Evolutionary conservation across 495 filamentous ascomycete genomes (phyloP), one percentile per base, ranked within the genome.

Genomic region (Durotheca rogersii): DNA sequence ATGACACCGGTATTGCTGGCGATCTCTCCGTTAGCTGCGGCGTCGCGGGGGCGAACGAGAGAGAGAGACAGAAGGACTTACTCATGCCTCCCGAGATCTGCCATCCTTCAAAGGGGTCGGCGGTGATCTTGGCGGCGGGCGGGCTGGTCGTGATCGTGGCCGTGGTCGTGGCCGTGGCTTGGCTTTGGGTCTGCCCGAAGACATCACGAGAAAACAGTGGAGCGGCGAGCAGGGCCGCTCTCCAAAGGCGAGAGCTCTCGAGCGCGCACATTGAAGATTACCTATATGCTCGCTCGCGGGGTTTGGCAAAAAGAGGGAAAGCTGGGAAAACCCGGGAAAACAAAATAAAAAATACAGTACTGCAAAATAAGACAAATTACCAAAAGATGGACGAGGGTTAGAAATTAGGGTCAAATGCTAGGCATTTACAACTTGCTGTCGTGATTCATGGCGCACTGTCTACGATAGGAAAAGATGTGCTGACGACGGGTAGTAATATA

Each of bases 81-180:
- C 54, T 58, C 15, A 30, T 48, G 10, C 19, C 15, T 16, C 25
- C 39, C 0, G 27, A 14, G 12, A 58, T 37, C 9, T 17, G 12
- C 11, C 38, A 58, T 3, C 54, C 54, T 33, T 47, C 16, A 12
- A 58, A 58, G 9, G 54, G 43, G 7, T 21, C 48, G 20, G 25
- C 44, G 0, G 54, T 58, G 16, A 48, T 57, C 5, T 16, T 37
- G 3, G 38, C n/a, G 11, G 40, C 7, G 21, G 47, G 37, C 1
- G 36, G 10, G 7, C 19, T 47, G 2, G 25, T 52, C 4, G 32
- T 51, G 7, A 11, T 41, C 0, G 21, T 27, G 12, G 23, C 9
- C 23, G 4, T 27, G 23, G 23, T 9, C 23, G 23, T 27, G 4
- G 23, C n/a, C n/a, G n/a, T n/a, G n/a, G n/a, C n/a, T n/a, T n/a